Percentiles rank a stretch among this genome's conserved stretches.
These are phyloP conservation scores for Leccinellum luteum DNA, from an alignment of 768 basidiomycete genomes.

Conservation along the genomic window DNA sequence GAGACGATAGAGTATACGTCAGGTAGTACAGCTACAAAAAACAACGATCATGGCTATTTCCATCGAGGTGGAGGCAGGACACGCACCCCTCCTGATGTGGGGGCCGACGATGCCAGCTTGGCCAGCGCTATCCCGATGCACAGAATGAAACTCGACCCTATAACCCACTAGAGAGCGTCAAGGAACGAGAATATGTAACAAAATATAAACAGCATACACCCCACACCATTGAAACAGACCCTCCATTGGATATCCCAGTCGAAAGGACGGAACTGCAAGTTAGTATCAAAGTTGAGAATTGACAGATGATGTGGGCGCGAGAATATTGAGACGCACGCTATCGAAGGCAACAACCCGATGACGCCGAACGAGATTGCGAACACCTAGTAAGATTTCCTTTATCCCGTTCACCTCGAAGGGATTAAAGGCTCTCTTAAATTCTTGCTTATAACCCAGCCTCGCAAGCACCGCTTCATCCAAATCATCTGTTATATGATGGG, in stretches of 20 bases:
- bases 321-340: slow-evolving; percentile 41
- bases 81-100: slow-evolving; percentile 37
- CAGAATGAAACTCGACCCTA: slow-evolving; percentile 34
- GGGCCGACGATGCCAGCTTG: slow-evolving; percentile 37
- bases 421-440: slow-evolving; percentile 33
- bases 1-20: slow-evolving; percentile 55
- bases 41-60: not conserved
- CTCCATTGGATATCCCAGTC: slow-evolving; percentile 47
- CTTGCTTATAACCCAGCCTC: slow-evolving; percentile 33
- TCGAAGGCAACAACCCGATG: slow-evolving; percentile 63
- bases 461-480: slow-evolving; percentile 31
- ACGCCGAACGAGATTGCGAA: slow-evolving; percentile 70
- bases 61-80: not conserved
- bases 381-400: slow-evolving; percentile 39
- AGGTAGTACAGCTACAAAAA: slow-evolving; percentile 54
- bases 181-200: not conserved
- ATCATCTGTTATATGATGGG: not conserved
- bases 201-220: slow-evolving; percentile 24
- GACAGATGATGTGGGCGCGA: not conserved
- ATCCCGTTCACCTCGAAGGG: slow-evolving; percentile 22
- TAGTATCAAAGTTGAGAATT: not conserved
- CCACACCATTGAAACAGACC: slow-evolving; percentile 43
- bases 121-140: slow-evolving; percentile 38
- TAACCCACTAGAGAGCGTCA: slow-evolving; percentile 27
- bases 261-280: slow-evolving; percentile 39